A percentile compares a stretch with the other conserved stretches of the same genome.
phyloP scores from a whole-genome alignment of 116 monocot species.

The Papilionanthe hybrid region DNA sequence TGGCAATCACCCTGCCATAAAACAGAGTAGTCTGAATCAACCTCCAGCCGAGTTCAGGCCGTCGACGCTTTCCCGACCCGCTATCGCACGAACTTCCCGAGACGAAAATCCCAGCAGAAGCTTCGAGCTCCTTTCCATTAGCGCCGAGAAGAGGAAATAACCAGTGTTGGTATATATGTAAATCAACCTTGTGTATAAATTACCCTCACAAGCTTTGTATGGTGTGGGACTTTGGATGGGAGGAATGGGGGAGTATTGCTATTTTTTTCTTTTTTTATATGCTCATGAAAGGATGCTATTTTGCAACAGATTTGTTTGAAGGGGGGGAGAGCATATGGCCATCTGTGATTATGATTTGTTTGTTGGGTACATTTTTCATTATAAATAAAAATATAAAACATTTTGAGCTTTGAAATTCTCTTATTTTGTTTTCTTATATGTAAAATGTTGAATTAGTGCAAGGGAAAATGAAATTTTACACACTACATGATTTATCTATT shows the following conservation, averaged over 20 bases:
- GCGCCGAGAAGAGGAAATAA: slow-evolving; percentile 59
- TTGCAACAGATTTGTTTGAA: neutral
- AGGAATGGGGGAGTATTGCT: no score
- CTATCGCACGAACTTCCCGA: slow-evolving; percentile 20
- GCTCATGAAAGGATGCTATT: neutral
- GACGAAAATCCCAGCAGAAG: slow-evolving; percentile 43
- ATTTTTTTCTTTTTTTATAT: no score
- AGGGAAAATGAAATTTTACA: no score
- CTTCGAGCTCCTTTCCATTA: slow-evolving; percentile 65
- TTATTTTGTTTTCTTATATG: neutral
- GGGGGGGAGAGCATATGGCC: neutral
- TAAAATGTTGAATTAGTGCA: no score
- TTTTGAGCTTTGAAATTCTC: neutral
- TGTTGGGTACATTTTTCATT: neutral
- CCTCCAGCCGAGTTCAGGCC: neutral
- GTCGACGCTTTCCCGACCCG: slow-evolving; percentile 28
- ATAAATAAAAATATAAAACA: neutral
- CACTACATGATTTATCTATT: no score
- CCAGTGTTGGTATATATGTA: neutral
- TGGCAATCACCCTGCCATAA: neutral
- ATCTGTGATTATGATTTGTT: neutral
- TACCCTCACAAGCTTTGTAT: no score
- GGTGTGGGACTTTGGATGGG: no score
- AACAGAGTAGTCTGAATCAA: no score
- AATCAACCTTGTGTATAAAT: neutral